Evolutionary conservation across 2,329 filamentous ascomycete species (phyloP).

Genomic region (Metarhizium guizhouense): DNA sequence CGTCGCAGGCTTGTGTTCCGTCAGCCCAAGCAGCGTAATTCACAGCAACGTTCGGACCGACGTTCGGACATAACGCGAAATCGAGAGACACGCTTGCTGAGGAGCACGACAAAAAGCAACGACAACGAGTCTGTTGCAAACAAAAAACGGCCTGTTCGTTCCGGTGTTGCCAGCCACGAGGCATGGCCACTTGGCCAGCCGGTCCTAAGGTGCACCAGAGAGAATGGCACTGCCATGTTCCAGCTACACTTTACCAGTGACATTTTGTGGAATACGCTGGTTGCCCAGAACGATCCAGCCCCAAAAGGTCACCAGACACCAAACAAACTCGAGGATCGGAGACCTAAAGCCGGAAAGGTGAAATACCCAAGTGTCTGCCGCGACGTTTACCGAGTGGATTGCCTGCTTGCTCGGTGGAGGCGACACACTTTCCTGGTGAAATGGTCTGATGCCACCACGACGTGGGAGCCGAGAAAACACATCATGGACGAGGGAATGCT

Average conservation of each 20-base stretch:
- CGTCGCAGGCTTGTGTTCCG: background rate
- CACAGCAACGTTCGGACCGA: background rate
- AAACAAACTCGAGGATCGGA: too few relatives aligned
- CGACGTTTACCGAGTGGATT: background rate
- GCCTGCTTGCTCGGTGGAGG: too few relatives aligned
- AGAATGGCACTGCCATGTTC: conserved; percentile 2
- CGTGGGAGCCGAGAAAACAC: too few relatives aligned
- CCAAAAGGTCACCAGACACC: too few relatives aligned
- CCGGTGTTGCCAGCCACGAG: background rate
- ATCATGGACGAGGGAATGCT: too few relatives aligned
- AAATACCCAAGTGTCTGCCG: too few relatives aligned
- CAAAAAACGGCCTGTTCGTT: background rate
- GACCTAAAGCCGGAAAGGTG: too few relatives aligned
- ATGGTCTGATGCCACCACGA: too few relatives aligned
- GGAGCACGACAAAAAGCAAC: background rate
- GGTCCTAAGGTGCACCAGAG: conserved; percentile 1
- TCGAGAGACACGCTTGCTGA: background rate
- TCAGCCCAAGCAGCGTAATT: background rate
- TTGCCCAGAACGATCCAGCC: too few relatives aligned
- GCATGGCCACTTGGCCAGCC: background rate
- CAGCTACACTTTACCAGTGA: background rate
- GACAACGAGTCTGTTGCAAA: background rate
- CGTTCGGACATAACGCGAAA: background rate
- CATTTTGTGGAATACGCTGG: too few relatives aligned
- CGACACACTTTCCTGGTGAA: too few relatives aligned